Conservation (phyloP, 257 asterid genomes). For the Anisodus tanguticus region DNA sequence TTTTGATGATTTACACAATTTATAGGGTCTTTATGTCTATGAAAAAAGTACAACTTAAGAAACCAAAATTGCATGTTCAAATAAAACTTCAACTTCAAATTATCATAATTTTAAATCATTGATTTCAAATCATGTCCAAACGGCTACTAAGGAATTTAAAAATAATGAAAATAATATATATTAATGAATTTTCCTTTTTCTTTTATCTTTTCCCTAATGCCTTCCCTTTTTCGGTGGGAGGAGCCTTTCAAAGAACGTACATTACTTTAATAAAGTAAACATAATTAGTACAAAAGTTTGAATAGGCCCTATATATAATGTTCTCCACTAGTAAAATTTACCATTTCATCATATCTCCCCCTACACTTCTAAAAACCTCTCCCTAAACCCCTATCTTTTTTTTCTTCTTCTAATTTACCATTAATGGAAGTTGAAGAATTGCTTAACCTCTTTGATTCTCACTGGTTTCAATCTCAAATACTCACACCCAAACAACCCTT, state of each 20-base stretch:
- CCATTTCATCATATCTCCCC: not conserved
- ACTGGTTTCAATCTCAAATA: constrained; percentile 48
- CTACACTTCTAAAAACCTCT: not conserved
- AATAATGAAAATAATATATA: no score
- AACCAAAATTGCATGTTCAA: no score
- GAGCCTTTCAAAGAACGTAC: not conserved
- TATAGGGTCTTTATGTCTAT: no score
- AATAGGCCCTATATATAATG: not conserved
- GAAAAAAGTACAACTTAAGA: no score
- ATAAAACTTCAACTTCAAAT: no score
- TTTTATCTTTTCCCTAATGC: no score
- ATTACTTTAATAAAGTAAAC: constrained; percentile 18
- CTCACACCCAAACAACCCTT: constrained; percentile 36
- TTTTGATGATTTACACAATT: no score
- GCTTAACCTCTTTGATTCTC: constrained; percentile 47
- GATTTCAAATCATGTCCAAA: no score
- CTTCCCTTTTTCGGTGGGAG: no score
- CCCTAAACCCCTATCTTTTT: not conserved
- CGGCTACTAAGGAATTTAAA: no score
- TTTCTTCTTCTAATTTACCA: not conserved
- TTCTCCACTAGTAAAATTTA: not conserved
- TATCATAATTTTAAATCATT: no score
- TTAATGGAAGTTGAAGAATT: constrained; percentile 44
- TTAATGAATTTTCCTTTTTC: no score
- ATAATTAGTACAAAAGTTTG: not conserved